Evolutionary conservation across 257 asterid species (phyloP), one percentile per base, ranked within the genome.

Genomic region (Cordia subcordata): DNA sequence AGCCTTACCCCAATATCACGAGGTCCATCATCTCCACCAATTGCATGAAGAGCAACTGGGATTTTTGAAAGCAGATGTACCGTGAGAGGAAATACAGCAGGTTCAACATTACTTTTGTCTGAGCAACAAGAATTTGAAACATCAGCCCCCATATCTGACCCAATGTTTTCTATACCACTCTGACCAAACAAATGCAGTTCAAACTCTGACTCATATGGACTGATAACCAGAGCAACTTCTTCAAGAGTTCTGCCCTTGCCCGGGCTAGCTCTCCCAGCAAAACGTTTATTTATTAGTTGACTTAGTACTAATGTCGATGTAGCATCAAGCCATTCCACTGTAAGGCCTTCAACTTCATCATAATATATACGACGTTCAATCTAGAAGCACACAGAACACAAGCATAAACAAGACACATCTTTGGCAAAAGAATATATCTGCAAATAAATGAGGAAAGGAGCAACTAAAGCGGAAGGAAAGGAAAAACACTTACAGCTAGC

Each of bases 1-100:
- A 90, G 60, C 74, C 90, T 85, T 12, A 83, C 89, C 59, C 76
- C 91, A 10, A 87, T 81, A 64, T 87, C 94, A 47, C 81, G 77
- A 60, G 98, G 91, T 0, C 96, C 95, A 63, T 77, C 80, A 44
- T 82, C 96, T 52, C 95, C 96, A 54, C 95, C 94, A 5, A 82
- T 55, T 53, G 89, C 92, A 45, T 91, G 94, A 77, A 87, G 72
- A 18, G 79, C 94, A 50, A 90, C 86, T 0, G 96, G 84, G 38
- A 85, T 66, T 22, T 81, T 80, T 13, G 94, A 87, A 17, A 74
- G 91, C 39, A 77, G 80, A 45, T 61, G 81, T 54, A 90, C 17
- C 0, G 98, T 87, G 22, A 90, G 85, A 3, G 98, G 98, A 5
- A 91, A 85, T 65, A 80, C 66, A 38, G 80, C 85, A 67, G 98